These are phyloP conservation scores for Tilletia caries DNA, from an alignment of 1,284 basidiomycete genomes.

Conservation along the genomic window DNA sequence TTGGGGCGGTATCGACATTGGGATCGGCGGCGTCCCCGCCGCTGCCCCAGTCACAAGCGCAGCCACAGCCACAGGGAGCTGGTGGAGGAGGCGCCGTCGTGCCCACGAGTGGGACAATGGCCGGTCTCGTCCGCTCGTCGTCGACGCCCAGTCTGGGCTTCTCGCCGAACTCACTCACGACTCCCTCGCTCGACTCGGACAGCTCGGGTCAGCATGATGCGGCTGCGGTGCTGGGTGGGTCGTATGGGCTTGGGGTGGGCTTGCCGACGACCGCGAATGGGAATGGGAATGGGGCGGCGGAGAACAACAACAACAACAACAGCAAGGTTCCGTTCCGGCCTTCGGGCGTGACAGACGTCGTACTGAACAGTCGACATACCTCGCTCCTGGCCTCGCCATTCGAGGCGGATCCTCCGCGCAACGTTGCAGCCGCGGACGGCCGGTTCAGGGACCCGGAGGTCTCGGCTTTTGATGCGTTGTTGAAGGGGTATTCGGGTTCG, in stretches of 20 bases:
- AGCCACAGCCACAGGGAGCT: neutral
- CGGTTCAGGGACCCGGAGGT: neutral
- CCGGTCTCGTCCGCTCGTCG: neutral
- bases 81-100: neutral
- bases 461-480: neutral
- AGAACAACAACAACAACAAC: neutral
- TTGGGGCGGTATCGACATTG: too few species aligned
- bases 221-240: neutral
- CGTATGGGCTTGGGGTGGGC: slow-evolving; percentile 2
- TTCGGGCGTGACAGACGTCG: slow-evolving; percentile 3
- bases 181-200: slow-evolving; percentile 4
- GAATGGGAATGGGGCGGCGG: too few species aligned
- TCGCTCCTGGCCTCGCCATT: neutral
- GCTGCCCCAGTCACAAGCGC: too few species aligned
- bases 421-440: neutral
- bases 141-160: neutral
- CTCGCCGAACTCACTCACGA: neutral
- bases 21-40: too few species aligned
- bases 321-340: neutral
- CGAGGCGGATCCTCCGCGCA: neutral
- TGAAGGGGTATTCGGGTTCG: neutral
- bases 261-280: too few species aligned
- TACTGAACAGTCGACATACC: neutral
- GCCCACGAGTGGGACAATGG: neutral
- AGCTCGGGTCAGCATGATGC: neutral